Evolutionary conservation across 805 yeast species (phyloP), one percentile per base, ranked within the genome.

Genomic region (Suhomyces sp.): DNA sequence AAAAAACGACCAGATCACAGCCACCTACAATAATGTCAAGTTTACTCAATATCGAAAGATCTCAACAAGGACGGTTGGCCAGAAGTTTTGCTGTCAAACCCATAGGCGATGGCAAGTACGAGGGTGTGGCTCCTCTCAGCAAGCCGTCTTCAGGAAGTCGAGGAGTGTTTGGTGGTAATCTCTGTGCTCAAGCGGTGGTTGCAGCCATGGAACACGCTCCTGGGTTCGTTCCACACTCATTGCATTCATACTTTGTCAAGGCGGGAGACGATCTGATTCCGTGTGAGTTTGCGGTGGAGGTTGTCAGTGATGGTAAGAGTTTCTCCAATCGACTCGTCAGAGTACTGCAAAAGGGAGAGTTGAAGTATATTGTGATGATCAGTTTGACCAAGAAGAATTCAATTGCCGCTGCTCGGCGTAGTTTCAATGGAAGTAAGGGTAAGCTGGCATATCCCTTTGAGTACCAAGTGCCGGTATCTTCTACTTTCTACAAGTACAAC

Each of bases 151-250:
- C 47, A 5, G 34, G 28, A 14, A 42, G 55, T 10, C 48, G 63
- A 23, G 70, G 69, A n/a, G 64, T 61, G n/a, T 67, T 53, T 36
- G 72, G 71, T 2, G 72, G 72, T 2, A 65, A 62, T 29, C 39
- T 65, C 12, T 50, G 63, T 24, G 55, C 62, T 2, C 69, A 64
- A 40, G 55, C 64, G 2, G 35, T 62, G 8, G 45, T 60, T 19
- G 72, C 60, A 10, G 68, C 67, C 3, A 58, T 66, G 54, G 58
- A 56, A 32, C 31, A 35, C 20, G 25, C 33, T 35, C 38, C 39
- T 4, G 63, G 56, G 4, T 67, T 58, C 43, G 54, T 54, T n/a
- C 73, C 73, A 2, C 68, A 66, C 33, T 65, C 70, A 2, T 47
- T 66, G 23, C 72, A 67, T 39, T 60, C 65, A 13, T 63, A 59